These are phyloP conservation scores for Fusarium scirpi DNA, from an alignment of 2,329 filamentous ascomycete genomes.

Conservation along the genomic window DNA sequence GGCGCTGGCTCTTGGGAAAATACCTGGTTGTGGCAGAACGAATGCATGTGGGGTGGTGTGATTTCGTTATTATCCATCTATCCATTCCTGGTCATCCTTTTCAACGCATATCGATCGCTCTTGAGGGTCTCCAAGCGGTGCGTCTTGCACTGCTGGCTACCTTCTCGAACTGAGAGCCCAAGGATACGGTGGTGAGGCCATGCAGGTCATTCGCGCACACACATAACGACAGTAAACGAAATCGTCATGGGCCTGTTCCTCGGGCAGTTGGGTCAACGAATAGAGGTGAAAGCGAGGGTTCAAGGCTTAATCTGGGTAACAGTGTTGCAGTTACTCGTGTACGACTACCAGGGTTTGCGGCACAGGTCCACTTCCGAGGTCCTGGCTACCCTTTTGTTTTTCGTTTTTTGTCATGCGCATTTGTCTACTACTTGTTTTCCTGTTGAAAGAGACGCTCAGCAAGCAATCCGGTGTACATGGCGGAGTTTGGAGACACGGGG, in stretches of 20 bases:
- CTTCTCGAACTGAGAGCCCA: not conserved
- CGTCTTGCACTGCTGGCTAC: not conserved
- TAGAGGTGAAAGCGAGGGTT: constrained; percentile 32
- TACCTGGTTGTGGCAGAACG: constrained; percentile 38
- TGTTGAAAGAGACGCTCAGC: constrained; percentile 32
- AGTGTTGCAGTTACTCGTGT: constrained; percentile 51
- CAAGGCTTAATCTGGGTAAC: constrained; percentile 50
- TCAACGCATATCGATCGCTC: constrained; percentile 23
- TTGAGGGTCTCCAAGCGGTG: constrained; percentile 11
- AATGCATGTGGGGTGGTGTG: constrained; percentile 42
- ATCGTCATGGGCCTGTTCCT: constrained; percentile 33
- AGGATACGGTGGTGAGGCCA: constrained; percentile 3
- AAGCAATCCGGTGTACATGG: constrained; percentile 32
- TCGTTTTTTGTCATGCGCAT: constrained; percentile 29
- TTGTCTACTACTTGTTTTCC: constrained; percentile 26
- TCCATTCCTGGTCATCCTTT: constrained; percentile 15
- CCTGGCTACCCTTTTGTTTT: constrained; percentile 27
- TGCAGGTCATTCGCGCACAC: constrained; percentile 15
- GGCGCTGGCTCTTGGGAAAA: constrained; percentile 41
- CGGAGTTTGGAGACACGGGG: constrained; percentile 22
- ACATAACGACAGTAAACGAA: constrained; percentile 35
- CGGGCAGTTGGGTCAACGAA: constrained; percentile 27
- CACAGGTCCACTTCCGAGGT: constrained; percentile 42
- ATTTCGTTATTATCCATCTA: constrained; percentile 17
- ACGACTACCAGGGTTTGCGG: constrained; percentile 48